Base-by-base conservation (phyloP, 192 early-diverging fungal genomes). In the Obelidium mucronatum region DNA sequence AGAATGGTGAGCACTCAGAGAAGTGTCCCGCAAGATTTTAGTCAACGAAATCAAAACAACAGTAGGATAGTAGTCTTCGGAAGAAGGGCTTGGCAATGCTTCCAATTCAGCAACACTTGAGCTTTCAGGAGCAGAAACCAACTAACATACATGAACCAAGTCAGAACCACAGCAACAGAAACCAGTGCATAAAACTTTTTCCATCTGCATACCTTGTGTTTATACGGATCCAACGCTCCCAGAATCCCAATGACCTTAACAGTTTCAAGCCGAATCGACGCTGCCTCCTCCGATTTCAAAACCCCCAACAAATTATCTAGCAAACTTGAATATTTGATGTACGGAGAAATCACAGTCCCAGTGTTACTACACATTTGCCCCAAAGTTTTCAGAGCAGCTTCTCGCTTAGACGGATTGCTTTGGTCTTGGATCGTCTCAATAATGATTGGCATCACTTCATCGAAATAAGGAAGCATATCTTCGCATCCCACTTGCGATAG, bases 221-320 rank as follows among this genome's bases (percentile, higher is more conserved):
- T 86, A 82, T 96, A 95, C 26, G 97, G 96, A 87, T 98, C 97
- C 15, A 98, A 82, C 19, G 97, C 97, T 31, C 97, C 97, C 2
- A 98, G 85, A 28, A 95, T 95, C 63, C 97, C 97, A 66, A 98
- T 90, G 19, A 95, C 85, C 61, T 96, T 95, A 35, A 97, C 90
- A 1, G 92, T 93, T 79, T 97, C 95, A 26, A 87, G 79, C 37
- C 95, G 87, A 40, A 98, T 92, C n/a, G 67, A 80, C 15, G 85
- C 72, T 4, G 86, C 84, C 60, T 91, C 88, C 79, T 97, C 96
- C 0, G 92, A 90, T 75, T 95, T 94, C 36, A 98, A 81, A 58
- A 97, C 92, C 2, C 73, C 84, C 39, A 95, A 90, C 44, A 98
- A 79, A 4, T 91, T 90, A 59, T 88, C 84, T 6, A 98, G 86